These are phyloP conservation scores for Rhododendron henanense DNA, from an alignment of 148 eudicot genomes.

Conservation along the genomic window DNA sequence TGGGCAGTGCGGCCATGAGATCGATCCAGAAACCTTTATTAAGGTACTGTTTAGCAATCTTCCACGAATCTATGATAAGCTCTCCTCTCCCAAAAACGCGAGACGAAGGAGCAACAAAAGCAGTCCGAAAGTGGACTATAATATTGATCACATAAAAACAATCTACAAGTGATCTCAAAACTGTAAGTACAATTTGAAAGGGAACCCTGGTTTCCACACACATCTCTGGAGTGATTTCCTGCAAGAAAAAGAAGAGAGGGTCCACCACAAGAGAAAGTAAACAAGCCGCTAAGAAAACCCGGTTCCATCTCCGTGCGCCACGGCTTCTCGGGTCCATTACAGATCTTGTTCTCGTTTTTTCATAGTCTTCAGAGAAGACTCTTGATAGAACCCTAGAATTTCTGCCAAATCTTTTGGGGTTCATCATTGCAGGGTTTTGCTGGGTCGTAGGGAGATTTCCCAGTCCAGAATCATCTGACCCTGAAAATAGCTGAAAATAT, in stretches of 20 bases:
- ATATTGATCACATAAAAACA: constrained; percentile 59
- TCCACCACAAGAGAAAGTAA: constrained; percentile 61
- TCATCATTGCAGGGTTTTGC: neutral
- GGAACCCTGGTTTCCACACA: constrained; percentile 49
- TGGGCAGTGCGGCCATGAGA: constrained; percentile 65
- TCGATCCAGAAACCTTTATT: constrained; percentile 55
- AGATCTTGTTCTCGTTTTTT: constrained; percentile 35
- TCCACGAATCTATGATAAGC: constrained; percentile 57
- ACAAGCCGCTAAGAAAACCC: constrained; percentile 47
- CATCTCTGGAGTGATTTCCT: constrained; percentile 24
- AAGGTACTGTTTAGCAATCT: constrained; percentile 56
- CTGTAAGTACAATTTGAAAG: constrained; percentile 46
- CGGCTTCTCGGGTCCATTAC: constrained; percentile 60
- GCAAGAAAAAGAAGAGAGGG: constrained; percentile 76
- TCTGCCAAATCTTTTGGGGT: neutral
- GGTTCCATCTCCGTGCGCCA: constrained; percentile 46
- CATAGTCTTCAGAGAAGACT: constrained; percentile 74
- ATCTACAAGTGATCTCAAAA: constrained; percentile 54
- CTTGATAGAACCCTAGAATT: constrained; percentile 52
- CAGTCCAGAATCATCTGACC: neutral
- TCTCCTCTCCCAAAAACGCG: constrained; percentile 84
- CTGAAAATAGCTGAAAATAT: neutral
- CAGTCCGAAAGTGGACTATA: constrained; percentile 66
- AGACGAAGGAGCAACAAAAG: constrained; percentile 81
- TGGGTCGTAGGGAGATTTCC: neutral